Percentiles rank a stretch among this genome's conserved stretches.
phyloP scores from a whole-genome alignment of 1,284 basidiomycete species.

The Ustilago xerochloae region DNA sequence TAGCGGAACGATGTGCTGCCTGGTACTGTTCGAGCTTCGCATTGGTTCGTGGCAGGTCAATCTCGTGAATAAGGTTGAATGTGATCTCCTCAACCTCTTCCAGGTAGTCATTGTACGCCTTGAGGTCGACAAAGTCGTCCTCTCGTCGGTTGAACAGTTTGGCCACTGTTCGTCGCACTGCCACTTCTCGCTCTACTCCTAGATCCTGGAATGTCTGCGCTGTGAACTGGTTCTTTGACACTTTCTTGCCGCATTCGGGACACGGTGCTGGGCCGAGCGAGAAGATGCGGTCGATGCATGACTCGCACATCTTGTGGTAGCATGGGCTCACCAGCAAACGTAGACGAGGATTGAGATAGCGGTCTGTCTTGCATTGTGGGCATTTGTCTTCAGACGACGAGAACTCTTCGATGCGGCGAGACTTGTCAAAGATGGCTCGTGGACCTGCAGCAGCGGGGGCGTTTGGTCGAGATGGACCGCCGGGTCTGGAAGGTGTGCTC shows the following conservation, averaged over 20 bases:
- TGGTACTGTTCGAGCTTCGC: conserved; percentile 82
- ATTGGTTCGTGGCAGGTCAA: conserved; percentile 86
- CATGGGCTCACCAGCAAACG: conserved; percentile 91
- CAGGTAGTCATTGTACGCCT: conserved; percentile 93
- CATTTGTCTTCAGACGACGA: conserved; percentile 78
- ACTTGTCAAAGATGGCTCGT: conserved; percentile 54
- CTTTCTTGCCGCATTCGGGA: conserved; percentile 88
- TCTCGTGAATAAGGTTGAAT: conserved; percentile 93
- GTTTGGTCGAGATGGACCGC: conserved; percentile 37
- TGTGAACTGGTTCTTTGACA: conserved; percentile 91
- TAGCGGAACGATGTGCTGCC: conserved; percentile 66
- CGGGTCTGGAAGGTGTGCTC: conserved; percentile 15
- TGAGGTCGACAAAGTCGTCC: conserved; percentile 86
- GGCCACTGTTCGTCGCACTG: conserved; percentile 83
- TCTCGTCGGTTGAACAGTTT: conserved; percentile 86
- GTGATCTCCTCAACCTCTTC: conserved; percentile 96
- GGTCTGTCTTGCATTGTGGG: conserved; percentile 95
- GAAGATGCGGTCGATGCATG: conserved; percentile 93
- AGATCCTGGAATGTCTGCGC: conserved; percentile 98
- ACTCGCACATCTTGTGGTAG: conserved; percentile 89
- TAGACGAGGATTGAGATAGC: conserved; percentile 93
- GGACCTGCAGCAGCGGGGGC: conserved; percentile 21
- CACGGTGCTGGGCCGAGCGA: conserved; percentile 96
- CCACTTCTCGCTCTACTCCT: conserved; percentile 94
- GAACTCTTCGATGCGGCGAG: conserved; percentile 58